Evolutionary conservation across 345 rosid species (phyloP).

Genomic region (Eucalyptus marginata): DNA sequence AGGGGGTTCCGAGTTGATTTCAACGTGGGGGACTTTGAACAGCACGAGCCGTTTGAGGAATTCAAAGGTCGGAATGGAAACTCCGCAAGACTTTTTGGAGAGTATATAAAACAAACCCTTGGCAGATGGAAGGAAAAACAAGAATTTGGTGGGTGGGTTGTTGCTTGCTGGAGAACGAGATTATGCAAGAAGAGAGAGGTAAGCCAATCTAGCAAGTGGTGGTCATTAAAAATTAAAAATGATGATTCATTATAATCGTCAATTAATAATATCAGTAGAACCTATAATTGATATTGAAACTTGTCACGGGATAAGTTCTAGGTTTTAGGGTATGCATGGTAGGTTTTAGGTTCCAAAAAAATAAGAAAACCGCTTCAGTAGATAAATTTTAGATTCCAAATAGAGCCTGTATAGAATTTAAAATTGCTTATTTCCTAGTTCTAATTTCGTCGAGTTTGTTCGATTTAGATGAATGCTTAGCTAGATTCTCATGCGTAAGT

Average conservation of each 20-base stretch:
- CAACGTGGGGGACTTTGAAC: neutral
- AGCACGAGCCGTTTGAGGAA: neutral
- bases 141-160: neutral
- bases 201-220: neutral
- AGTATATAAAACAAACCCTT: neutral
- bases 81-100: neutral
- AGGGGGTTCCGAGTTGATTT: neutral
- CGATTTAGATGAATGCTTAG: accelerated
- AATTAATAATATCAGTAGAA: accelerated
- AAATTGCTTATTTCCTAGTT: neutral
- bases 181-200: neutral
- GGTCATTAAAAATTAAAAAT: too few relatives aligned
- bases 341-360: too few relatives aligned
- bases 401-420: too few relatives aligned
- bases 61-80: neutral
- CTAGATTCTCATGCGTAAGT: accelerated
- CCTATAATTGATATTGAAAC: accelerated
- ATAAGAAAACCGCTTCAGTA: accelerated
- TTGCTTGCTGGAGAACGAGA: neutral
- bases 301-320: accelerated
- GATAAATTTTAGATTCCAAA: accelerated
- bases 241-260: too few relatives aligned
- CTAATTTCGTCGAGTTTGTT: neutral
- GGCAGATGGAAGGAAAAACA: neutral
- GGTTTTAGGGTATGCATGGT: accelerated